These are phyloP conservation scores for Clitocybe nebularis DNA, from an alignment of 1,284 basidiomycete genomes.

Conservation along the genomic window DNA sequence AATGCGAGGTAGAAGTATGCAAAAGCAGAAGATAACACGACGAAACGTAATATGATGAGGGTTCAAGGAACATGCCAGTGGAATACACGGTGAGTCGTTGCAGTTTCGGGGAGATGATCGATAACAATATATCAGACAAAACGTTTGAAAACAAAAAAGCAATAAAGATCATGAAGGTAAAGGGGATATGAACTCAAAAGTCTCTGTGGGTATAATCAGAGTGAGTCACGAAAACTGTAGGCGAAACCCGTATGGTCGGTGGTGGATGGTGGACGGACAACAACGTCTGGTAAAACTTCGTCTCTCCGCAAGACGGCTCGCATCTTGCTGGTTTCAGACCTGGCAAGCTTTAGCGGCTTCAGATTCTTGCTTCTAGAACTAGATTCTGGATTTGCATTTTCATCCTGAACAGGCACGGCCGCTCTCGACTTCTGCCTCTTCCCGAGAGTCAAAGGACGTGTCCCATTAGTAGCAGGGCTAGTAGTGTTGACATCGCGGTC, in stretches of 20 bases:
- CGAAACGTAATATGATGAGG: constrained; percentile 4
- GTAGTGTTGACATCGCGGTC: constrained; percentile 44
- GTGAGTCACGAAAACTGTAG: constrained; percentile 35
- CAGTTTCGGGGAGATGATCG: background rate
- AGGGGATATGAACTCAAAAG: constrained; percentile 9
- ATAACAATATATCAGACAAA: background rate
- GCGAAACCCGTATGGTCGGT: constrained; percentile 30
- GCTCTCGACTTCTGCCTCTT: constrained; percentile 45
- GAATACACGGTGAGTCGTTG: constrained; percentile 9
- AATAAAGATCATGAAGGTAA: constrained; percentile 16
- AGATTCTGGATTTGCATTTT: constrained; percentile 41
- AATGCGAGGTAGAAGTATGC: constrained; percentile 14
- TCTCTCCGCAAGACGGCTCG: constrained; percentile 39
- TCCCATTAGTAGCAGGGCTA: constrained; percentile 23
- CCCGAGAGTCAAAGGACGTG: constrained; percentile 50
- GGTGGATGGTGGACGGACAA: constrained; percentile 35
- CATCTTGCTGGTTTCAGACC: constrained; percentile 59
- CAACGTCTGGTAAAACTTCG: constrained; percentile 34
- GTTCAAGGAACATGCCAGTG: constrained; percentile 1
- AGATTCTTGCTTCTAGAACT: constrained; percentile 35
- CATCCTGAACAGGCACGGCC: constrained; percentile 30
- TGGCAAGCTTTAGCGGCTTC: constrained; percentile 52
- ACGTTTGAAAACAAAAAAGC: constrained; percentile 14
- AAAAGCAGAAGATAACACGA: constrained; percentile 8
- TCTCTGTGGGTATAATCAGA: constrained; percentile 21